Evolutionary conservation across 768 basidiomycete genomes (phyloP), one percentile per base, ranked within the genome.

Genomic region (Lactarius trivialis): DNA sequence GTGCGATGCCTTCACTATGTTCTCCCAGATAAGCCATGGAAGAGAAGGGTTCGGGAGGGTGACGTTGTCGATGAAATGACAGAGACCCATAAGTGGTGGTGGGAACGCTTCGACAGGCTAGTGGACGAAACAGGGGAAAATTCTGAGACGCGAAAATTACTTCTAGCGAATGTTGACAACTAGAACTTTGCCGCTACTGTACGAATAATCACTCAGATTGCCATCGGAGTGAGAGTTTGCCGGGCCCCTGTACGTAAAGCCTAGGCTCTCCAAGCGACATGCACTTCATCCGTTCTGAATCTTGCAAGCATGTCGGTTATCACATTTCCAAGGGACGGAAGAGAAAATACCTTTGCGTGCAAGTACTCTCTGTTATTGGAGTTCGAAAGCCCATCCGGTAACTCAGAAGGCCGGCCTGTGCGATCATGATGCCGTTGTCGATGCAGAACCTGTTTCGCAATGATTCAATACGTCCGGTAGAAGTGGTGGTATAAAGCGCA

Each of bases 401-500:
- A 65, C 87, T 85, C 39, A 99, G 79, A 32, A 99, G 80, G 6
- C 97, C 97, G 7, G 97, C 97, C 71, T 99, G 97, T 2, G 97
- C 96, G 58, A 99, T 98, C 97, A 99, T 99, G 68, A 98, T 96
- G 1, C 97, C 97, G 68, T 99, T 99, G 73, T 99, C 97, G 63
- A 99, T 98, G 74, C 97, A 98, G 74, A 96, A 98, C 58, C 95
- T 56, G 41, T 12, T 28, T 37, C 19, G 21, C 32, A 7, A 33
- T 49, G 37, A 57, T 50, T 17, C n/a, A 24, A 14, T 48, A 48
- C 12, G 21, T 24, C 12, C 4, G 2, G 24, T 17, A 39, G 39
- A 37, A 26, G 21, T 54, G 30, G 14, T 33, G 37, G 17, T 26
- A 60, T 15, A 56, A 21, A 34, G 8, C 57, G 36, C 12, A 50